Evolutionary conservation across 495 filamentous ascomycete genomes (phyloP).

Genomic region (Talaromyces proteolyticus): DNA sequence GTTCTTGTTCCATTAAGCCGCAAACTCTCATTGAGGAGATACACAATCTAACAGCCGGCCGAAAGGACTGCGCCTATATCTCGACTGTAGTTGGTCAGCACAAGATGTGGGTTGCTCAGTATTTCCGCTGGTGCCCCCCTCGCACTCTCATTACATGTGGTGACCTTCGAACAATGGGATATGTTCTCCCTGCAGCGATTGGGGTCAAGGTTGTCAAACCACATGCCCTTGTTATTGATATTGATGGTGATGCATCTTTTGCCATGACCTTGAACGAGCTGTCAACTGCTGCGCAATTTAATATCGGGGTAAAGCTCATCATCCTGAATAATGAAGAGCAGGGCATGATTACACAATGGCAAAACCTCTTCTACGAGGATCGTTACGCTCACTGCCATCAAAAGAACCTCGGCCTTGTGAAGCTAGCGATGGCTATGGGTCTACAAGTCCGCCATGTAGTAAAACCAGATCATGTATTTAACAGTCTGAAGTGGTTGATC

Average conservation of each 20-base stretch:
- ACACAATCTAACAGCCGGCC: slow-evolving; percentile 60
- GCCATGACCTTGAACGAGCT: slow-evolving; percentile 92
- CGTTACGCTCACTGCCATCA: slow-evolving; percentile 89
- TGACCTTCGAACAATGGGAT: slow-evolving; percentile 93
- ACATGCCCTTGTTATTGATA: slow-evolving; percentile 81
- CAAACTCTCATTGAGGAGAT: slow-evolving; percentile 80
- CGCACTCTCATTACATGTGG: slow-evolving; percentile 87
- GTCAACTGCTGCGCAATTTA: slow-evolving; percentile 82
- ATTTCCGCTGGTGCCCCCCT: slow-evolving; percentile 83
- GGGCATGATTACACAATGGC: slow-evolving; percentile 92
- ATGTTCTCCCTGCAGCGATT: slow-evolving; percentile 84
- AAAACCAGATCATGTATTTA: slow-evolving; percentile 64
- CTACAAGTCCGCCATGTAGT: slow-evolving; percentile 59
- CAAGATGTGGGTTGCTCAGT: slow-evolving; percentile 96
- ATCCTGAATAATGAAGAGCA: slow-evolving; percentile 95
- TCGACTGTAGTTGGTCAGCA: slow-evolving; percentile 90
- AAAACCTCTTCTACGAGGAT: slow-evolving; percentile 86
- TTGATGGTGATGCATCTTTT: slow-evolving; percentile 93
- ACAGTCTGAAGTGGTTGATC: slow-evolving; percentile 82
- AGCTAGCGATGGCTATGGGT: slow-evolving; percentile 78
- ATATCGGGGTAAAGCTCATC: slow-evolving; percentile 87
- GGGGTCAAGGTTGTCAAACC: slow-evolving; percentile 87
- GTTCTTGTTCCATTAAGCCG: slow-evolving; percentile 74
- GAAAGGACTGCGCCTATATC: slow-evolving; percentile 77
- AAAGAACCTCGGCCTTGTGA: slow-evolving; percentile 80